Percentiles rank a stretch among this genome's conserved stretches.
Conservation (phyloP, 1,139 yeast species). For the Candida sojae region DNA sequence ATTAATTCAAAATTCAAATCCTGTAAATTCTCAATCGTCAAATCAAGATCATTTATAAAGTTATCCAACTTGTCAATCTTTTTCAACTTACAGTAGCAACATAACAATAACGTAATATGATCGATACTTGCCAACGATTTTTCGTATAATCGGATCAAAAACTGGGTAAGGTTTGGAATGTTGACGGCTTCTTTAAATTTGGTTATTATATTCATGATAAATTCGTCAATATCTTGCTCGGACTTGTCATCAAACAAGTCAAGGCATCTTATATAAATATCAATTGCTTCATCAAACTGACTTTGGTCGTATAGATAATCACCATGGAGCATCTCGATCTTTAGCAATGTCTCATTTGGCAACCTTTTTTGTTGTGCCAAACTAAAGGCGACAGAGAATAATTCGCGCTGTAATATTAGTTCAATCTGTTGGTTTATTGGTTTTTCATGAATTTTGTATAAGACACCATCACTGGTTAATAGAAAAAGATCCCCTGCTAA, state of each 20-base stretch:
- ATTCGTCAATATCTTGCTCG: slow-evolving; percentile 41
- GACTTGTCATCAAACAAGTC: slow-evolving; percentile 13
- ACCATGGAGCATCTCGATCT: slow-evolving; percentile 69
- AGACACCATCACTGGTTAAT: slow-evolving; percentile 73
- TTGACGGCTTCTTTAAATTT: slow-evolving; percentile 86
- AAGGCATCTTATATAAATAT: slow-evolving; percentile 57
- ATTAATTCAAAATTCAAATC: slow-evolving; percentile 71
- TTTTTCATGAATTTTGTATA: slow-evolving; percentile 70
- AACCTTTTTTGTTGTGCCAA: slow-evolving; percentile 56
- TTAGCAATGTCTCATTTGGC: slow-evolving; percentile 39
- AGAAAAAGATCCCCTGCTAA: slow-evolving; percentile 55
- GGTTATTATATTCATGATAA: slow-evolving; percentile 76
- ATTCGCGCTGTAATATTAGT: slow-evolving; percentile 66
- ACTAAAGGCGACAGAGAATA: slow-evolving; percentile 72
- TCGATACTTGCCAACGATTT: slow-evolving; percentile 62
- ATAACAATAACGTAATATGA: slow-evolving; percentile 78
- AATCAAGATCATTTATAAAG: slow-evolving; percentile 53
- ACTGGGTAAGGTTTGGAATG: slow-evolving; percentile 63
- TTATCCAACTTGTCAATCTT: slow-evolving; percentile 55
- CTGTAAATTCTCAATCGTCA: slow-evolving; percentile 26
- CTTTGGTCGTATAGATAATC: slow-evolving; percentile 68
- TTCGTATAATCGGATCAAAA: slow-evolving; percentile 59
- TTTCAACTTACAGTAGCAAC: slow-evolving; percentile 82
- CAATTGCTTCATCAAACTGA: slow-evolving; percentile 68
- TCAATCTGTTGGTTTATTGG: slow-evolving; percentile 68